Base-by-base conservation (phyloP, 805 yeast genomes). In the Wickerhamomyces ciferrii region DNA sequence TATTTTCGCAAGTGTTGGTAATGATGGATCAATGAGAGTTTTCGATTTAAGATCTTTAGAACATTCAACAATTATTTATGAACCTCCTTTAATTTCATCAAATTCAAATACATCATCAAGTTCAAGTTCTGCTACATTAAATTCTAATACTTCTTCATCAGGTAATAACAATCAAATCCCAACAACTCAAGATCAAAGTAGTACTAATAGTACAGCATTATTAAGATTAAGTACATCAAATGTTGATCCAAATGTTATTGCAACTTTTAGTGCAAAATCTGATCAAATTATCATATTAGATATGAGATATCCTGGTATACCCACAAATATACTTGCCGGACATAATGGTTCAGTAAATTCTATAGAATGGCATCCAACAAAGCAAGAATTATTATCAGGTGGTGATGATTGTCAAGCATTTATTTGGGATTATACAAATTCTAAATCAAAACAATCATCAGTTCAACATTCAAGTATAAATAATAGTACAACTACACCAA, bases 41-140 rank as follows among this genome's bases (percentile, higher is more conserved):
- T 94, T 94, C 65, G 99, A 94, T 60, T 72, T 94, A 49, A 69
- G 99, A 47, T 75, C 91, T 9, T 69, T 92, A 43, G 97, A 94
- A 49, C 98, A 91, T 63, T 87, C 96, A 17, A 92, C 99, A 2
- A 94, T 94, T 54, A 84, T 94, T 15, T 94, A 88, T 63, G 99
- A 94, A 61, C 89, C 89, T 13, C 78, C 70, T 25, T 48, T 66
- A 13, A 24, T 50, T 15, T n/a, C 39, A 8, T 15, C 48, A 15
- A 32, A 23, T 13, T 10, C 53, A 25, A 41, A 27, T 27, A 27
- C 7, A 8, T 8, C 31, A 10, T 27, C 31, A 8, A 27, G 15
- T 27, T 27, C 31, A 10, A 27, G 31, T 13, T 27, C 31, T 27
- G 31, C 38, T 10, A 42, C 41, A 35, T 44, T 39, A 13, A 45